Base-by-base conservation (phyloP, 2,329 filamentous ascomycete genomes). In the Paracoccidioides brasiliensis region DNA sequence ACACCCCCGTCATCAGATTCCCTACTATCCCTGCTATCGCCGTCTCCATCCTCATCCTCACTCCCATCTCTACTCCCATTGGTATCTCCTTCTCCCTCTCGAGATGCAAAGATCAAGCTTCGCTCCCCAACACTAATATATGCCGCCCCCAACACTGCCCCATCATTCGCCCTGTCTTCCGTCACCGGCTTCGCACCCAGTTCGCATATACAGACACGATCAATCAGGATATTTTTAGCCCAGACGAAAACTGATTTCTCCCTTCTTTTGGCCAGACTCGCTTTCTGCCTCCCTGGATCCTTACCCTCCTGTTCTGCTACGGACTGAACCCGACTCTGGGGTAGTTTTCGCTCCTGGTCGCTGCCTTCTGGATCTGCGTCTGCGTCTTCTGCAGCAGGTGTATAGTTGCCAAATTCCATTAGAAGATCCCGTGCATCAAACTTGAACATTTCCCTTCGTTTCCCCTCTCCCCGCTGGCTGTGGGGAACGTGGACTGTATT, bases 151-250 rank as follows among this genome's bases (percentile, higher is more conserved):
- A 80, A 62, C 1, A 76, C 67, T 12, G 72, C 79, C 2, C 77
- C 74, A 22, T 66, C 64, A 12, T 58, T 56, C n/a, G 58, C 50
- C 22, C 64, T 63, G 22, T 64, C 65, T 0, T 71, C 71, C 40
- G 78, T 72, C 33, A 81, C 72, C 62, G 80, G 82, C 75, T 83
- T 86, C 8, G 89, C 89, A 0, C 90, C 89, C 90, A 96, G 95
- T 66, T 81, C 83, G 67, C 89, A 96, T 41, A 96, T 83, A 51
- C 84, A 83, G 43, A 96, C 71, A 57, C 76, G 80, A 56, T 88
- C 81, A n/a, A 95, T 67, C 14, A 74, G 72, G 30, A 91, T 74
- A 52, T 81, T 72, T 54, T 81, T 74, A 62, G 86, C 82, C 88
- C 90, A 96, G 0, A 82, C 69, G 60, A 83, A 82, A 0, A 70